Conservation (phyloP, 2,329 filamentous ascomycete genomes). For the Diaporthe ilicicola region DNA sequence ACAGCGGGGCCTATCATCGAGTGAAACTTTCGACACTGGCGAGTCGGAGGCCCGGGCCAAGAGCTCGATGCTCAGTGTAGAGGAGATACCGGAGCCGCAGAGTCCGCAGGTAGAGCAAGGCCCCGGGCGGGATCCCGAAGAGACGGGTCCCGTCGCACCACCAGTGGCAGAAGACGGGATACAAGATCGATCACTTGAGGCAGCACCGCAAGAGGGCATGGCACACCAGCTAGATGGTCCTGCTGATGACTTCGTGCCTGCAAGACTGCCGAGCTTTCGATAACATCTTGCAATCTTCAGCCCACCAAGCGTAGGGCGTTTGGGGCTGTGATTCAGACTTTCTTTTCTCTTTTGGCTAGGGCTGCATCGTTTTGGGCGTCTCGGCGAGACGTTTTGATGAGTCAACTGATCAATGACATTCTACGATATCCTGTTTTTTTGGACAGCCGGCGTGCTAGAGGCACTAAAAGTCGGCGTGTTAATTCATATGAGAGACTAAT, state of each 20-base stretch:
- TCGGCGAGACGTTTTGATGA: neutral
- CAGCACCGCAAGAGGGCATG: constrained; percentile 32
- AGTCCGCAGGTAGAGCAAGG: constrained; percentile 34
- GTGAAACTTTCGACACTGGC: constrained; percentile 45
- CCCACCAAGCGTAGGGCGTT: neutral
- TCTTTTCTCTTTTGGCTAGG: neutral
- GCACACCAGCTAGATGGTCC: neutral
- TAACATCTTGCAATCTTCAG: constrained; percentile 36
- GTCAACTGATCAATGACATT: constrained; percentile 13
- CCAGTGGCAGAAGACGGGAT: neutral
- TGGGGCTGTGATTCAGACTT: neutral
- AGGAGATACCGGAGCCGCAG: constrained; percentile 39
- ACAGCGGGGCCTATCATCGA: constrained; percentile 53
- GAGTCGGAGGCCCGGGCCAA: constrained; percentile 46
- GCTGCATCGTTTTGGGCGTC: neutral
- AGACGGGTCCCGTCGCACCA: constrained; percentile 25
- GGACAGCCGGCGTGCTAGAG: constrained; percentile 7
- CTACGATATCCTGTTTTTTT: constrained; percentile 23
- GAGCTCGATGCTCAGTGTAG: constrained; percentile 41
- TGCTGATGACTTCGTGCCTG: constrained; percentile 60
- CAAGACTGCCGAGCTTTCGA: constrained; percentile 65
- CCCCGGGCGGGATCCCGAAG: constrained; percentile 38
- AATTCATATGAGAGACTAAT: constrained; percentile 11
- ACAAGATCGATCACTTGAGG: constrained; percentile 26
- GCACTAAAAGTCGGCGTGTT: neutral